A percentile compares a stretch with the other conserved stretches of the same genome.
Evolutionary conservation across 106 monocot species (phyloP).

Genomic region (Allium sativum): DNA sequence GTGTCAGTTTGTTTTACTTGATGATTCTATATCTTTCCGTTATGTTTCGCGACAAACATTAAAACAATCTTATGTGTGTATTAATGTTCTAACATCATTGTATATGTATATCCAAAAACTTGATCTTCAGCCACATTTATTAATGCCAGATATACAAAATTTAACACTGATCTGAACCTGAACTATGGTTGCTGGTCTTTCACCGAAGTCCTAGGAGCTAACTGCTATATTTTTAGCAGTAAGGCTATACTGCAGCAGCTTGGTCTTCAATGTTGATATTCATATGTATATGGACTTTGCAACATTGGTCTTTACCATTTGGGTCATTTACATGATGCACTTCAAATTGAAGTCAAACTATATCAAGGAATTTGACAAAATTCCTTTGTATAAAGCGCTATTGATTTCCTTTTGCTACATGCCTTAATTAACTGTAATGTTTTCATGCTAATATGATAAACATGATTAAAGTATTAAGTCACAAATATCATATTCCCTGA

Average conservation of each 20-base stretch:
- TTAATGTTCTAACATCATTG: background rate
- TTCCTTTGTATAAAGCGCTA: constrained; percentile 10
- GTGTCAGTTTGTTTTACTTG: no score
- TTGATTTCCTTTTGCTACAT: background rate
- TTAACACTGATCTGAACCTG: background rate
- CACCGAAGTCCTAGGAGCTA: constrained; percentile 35
- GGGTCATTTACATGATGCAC: constrained; percentile 50
- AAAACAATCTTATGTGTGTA: no score
- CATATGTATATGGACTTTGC: constrained; percentile 29
- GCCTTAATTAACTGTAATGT: no score
- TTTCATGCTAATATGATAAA: background rate
- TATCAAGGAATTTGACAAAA: constrained; percentile 29
- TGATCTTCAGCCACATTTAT: background rate
- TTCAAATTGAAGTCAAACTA: constrained; percentile 39
- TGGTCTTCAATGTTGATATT: constrained; percentile 28
- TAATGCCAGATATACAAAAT: background rate
- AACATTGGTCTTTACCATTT: constrained; percentile 27
- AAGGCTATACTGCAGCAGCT: constrained; percentile 25
- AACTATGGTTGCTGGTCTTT: constrained; percentile 19
- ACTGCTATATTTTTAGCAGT: constrained; percentile 37
- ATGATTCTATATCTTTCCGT: no score
- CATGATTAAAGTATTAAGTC: background rate
- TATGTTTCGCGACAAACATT: no score
- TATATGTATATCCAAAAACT: background rate
- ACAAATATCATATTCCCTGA: background rate